Evolutionary conservation across 208 protist genomes (phyloP), one percentile per base, ranked within the genome.

Genomic region (Leishmania major): DNA sequence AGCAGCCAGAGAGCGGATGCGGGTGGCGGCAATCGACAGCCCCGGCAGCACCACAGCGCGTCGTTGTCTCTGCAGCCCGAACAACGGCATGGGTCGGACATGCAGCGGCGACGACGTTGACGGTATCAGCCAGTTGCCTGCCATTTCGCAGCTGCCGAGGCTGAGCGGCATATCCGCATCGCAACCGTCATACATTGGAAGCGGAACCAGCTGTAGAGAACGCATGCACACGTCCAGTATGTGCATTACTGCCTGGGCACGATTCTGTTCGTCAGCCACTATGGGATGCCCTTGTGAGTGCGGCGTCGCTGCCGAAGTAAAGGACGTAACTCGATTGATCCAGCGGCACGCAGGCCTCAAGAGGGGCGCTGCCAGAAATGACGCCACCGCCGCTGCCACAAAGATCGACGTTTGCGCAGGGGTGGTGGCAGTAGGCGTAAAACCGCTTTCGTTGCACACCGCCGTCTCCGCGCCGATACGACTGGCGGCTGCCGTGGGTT

Each of bases 21-120:
- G 79, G 3, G 87, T 90, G 43, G 85, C 87, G 0, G 89, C 87
- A 31, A 92, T 87, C 45, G 89, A 78, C 10, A 92, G 75, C 35
- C 84, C 89, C 3, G 89, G 89, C 5, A 87, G 60, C 7, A 90
- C 82, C 60, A 92, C 81, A 17, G 73, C 60, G 40, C 78, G 72
- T 19, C 71, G 74, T 35, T 72, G 59, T 47, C 77, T 43, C 31
- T 43, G 31, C 67, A 87, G 60, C 7, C 80, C 59, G 62, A 73
- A 51, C 11, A 15, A 49, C 19, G 53, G 66, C 35, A 59, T 71
- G n/a, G 72, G 37, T 5, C 62, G 62, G 62, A 83, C 59, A 47
- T 78, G 71, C 71, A 66, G 45, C 64, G 59, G 69, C 57, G 73
- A 85, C 64, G 57, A 57, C 31, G 66, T 49, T 47, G 66, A 60